Evolutionary conservation across 208 protist genomes (phyloP).

Genomic region (Leptomonas seymouri): DNA sequence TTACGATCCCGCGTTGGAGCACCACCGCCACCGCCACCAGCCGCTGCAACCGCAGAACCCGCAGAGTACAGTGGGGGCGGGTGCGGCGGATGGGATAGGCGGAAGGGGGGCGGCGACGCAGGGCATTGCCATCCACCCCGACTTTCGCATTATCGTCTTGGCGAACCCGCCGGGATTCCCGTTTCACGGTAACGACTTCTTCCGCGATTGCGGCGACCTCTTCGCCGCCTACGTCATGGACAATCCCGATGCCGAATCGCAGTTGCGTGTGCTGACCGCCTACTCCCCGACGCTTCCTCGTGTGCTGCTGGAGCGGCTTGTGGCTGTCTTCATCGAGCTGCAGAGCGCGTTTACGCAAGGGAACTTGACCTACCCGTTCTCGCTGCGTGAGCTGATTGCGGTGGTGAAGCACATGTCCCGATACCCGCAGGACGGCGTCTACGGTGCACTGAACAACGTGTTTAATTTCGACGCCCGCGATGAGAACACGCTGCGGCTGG

Average conservation of each 20-base stretch:
- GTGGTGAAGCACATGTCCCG: slow-evolving; percentile 92
- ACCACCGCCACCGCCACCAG: not conserved
- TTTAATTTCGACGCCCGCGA: slow-evolving; percentile 88
- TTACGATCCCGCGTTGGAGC: slow-evolving; percentile 33
- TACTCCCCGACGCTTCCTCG: slow-evolving; percentile 76
- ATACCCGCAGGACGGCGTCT: slow-evolving; percentile 89
- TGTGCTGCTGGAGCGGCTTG: slow-evolving; percentile 56
- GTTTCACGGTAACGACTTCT: slow-evolving; percentile 96
- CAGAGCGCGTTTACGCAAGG: slow-evolving; percentile 81
- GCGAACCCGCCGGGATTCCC: slow-evolving; percentile 94
- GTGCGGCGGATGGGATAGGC: not conserved
- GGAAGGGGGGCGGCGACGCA: not conserved
- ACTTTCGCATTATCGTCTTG: slow-evolving; percentile 88
- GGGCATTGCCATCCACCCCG: slow-evolving; percentile 65
- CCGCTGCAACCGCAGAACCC: not conserved
- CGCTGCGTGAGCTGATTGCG: slow-evolving; percentile 93
- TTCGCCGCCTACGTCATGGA: slow-evolving; percentile 92
- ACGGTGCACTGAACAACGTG: slow-evolving; percentile 80
- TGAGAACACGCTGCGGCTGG: slow-evolving; percentile 70
- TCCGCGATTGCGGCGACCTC: slow-evolving; percentile 90
- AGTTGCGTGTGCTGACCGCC: slow-evolving; percentile 77
- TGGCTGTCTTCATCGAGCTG: slow-evolving; percentile 79
- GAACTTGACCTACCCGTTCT: slow-evolving; percentile 91
- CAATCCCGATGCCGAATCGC: slow-evolving; percentile 87
- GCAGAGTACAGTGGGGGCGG: slow-evolving; percentile 10